Base-by-base conservation (phyloP, 176 grass and related monocot species). In the Bonia amplexicaulis region DNA sequence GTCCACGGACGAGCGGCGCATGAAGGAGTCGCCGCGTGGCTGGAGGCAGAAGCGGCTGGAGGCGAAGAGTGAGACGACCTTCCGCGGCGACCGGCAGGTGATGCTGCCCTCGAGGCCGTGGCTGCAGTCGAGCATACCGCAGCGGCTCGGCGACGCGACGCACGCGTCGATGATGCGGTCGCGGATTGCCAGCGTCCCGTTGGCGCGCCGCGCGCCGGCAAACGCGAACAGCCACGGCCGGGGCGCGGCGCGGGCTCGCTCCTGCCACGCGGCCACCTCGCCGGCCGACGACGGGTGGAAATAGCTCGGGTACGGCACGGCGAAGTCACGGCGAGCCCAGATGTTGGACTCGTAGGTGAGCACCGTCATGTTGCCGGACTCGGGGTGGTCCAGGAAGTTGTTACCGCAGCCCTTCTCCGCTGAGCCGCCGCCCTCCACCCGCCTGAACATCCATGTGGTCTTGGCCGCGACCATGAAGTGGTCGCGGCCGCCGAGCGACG, bases 281-380 rank as follows among this genome's bases (percentile, higher is more conserved):
- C 46, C 17, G 40, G 85, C 72, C 3, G 74, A 85, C 6, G 84
- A 85, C 0, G 94, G 94, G 84, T 93, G 94, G 74, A 96, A 93
- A 81, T 93, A 91, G 47, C 80, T 91, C 4, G 91, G 94, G 68
- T 96, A 96, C 3, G 94, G 94, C 20, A 96, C 79, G 14, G 78
- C 94, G 54, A 86, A 73, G 80, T 93, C 91, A 0, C 84, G 90
- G 13, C 61, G 80, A 13, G 40, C 55, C 82, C 74, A 91, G 7
- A 70, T 39, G 67, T 86, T 87, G 23, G 89, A 93, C 57, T 93
- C 94, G 39, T 85, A 93, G 12, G 79, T 88, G 11, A 93, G 84
- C 71, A 82, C 62, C 15, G 93, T 87, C 66, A 93, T 88, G 54
- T 93, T 93, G 9, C 64, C 14, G 3, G 60, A 26, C 88, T 82